Evolutionary conservation across 305 asterid species (phyloP).

Genomic region (Fraxinus dipetala): DNA sequence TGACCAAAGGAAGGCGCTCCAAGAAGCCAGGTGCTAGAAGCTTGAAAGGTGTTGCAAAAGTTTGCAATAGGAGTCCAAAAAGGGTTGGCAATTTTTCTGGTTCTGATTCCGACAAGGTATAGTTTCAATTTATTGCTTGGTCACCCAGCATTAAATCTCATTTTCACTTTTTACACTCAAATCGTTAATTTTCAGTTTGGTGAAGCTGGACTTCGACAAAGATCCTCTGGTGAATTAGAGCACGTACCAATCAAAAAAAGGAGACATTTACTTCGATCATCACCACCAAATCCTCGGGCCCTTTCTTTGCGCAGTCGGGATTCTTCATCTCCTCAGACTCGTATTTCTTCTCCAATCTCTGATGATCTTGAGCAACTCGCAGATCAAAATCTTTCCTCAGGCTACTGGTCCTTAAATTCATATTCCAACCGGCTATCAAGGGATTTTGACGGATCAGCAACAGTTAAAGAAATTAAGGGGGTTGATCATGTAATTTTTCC

Average conservation of each 20-base stretch:
- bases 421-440: constrained; percentile 28
- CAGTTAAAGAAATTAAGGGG: constrained; percentile 20
- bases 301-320: constrained; percentile 25
- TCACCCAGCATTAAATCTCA: background rate
- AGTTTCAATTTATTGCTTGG: background rate
- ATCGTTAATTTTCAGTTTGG: constrained; percentile 43
- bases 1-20: constrained; percentile 69
- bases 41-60: constrained; percentile 39
- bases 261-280: constrained; percentile 48
- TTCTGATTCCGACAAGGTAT: constrained; percentile 75
- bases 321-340: constrained; percentile 35
- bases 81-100: constrained; percentile 73
- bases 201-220: constrained; percentile 36
- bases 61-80: constrained; percentile 50
- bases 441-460: constrained; percentile 29
- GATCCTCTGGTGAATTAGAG: constrained; percentile 43
- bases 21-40: constrained; percentile 56
- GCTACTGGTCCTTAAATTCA: constrained; percentile 30
- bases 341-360: constrained; percentile 41
- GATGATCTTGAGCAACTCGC: constrained; percentile 34
- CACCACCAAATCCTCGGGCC: constrained; percentile 32
- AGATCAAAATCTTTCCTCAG: constrained; percentile 39
- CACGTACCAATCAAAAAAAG: constrained; percentile 65
- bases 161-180: background rate
- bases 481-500: constrained; percentile 25